These are phyloP conservation scores for Monilinia aucupariae DNA, from an alignment of 2,329 filamentous ascomycete species.

Conservation along the genomic window DNA sequence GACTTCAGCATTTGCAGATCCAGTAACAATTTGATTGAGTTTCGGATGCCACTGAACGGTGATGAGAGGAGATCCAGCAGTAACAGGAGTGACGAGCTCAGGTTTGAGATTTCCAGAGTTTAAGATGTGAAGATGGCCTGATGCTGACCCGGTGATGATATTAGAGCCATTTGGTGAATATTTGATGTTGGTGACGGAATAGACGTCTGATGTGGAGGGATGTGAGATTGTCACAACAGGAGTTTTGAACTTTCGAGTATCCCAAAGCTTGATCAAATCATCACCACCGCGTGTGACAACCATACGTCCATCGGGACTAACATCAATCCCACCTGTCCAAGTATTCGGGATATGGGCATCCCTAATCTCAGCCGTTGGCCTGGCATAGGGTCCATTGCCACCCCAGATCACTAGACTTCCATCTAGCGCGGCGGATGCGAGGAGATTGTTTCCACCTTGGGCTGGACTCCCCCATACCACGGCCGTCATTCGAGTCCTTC, in stretches of 20 bases:
- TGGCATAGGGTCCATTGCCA: slow-evolving; percentile 77
- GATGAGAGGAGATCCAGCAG: slow-evolving; percentile 74
- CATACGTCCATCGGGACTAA: slow-evolving; percentile 85
- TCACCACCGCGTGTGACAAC: slow-evolving; percentile 89
- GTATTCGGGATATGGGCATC: slow-evolving; percentile 77
- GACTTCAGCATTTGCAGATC: slow-evolving; percentile 83
- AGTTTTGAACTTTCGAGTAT: slow-evolving; percentile 89
- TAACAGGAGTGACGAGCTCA: slow-evolving; percentile 84
- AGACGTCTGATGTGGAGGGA: slow-evolving; percentile 75
- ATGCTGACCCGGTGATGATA: slow-evolving; percentile 82
- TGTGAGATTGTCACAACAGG: slow-evolving; percentile 77
- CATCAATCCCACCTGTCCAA: slow-evolving; percentile 88
- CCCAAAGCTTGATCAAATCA: slow-evolving; percentile 92
- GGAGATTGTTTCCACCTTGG: slow-evolving; percentile 71
- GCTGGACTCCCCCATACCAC: slow-evolving; percentile 76
- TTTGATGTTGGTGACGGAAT: slow-evolving; percentile 77
- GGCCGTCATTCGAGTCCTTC: slow-evolving; percentile 88
- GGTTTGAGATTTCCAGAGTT: slow-evolving; percentile 85
- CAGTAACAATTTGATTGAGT: slow-evolving; percentile 93
- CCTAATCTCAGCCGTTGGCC: slow-evolving; percentile 76
- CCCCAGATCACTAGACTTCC: slow-evolving; percentile 88
- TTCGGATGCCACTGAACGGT: slow-evolving; percentile 87
- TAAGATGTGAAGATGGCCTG: slow-evolving; percentile 83
- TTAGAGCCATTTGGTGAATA: slow-evolving; percentile 81
- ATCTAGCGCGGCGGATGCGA: slow-evolving; percentile 80